A percentile compares a stretch with the other conserved stretches of the same genome.
Conservation (phyloP, 306 rosid species). For the Bauhinia variegata region DNA sequence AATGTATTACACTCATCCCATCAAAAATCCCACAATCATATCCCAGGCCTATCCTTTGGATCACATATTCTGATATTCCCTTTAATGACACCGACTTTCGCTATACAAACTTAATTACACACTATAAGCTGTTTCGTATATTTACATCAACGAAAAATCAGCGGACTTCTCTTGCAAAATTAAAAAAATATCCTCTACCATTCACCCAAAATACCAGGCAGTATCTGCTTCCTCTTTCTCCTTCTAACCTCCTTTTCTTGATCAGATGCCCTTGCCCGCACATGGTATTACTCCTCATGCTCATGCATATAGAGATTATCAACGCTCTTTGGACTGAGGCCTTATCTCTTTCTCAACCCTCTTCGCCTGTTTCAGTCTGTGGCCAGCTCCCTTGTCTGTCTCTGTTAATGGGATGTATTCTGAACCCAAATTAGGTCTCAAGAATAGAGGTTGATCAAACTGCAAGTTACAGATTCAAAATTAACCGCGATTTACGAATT, state of each 20-base stretch:
- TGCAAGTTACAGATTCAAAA: conserved; percentile 49
- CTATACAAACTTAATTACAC: conserved; percentile 75
- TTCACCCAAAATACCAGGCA: conserved; percentile 48
- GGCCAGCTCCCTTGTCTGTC: conserved; percentile 65
- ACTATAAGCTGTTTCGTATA: conserved; percentile 55
- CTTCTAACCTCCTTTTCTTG: conserved; percentile 33
- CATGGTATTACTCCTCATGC: conserved; percentile 28
- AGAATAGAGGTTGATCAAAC: conserved; percentile 48
- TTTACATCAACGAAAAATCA: conserved; percentile 53
- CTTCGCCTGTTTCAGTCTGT: conserved; percentile 42
- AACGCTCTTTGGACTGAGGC: conserved; percentile 28
- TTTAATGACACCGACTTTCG: conserved; percentile 43
- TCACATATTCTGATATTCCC: conserved; percentile 51
- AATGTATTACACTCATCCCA: conserved; percentile 47
- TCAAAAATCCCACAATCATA: too few relatives aligned
- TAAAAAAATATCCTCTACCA: conserved; percentile 40
- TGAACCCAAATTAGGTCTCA: conserved; percentile 49
- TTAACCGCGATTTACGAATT: conserved; percentile 28
- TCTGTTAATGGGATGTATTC: conserved; percentile 38
- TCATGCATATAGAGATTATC: conserved; percentile 21
- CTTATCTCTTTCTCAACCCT: conserved; percentile 38
- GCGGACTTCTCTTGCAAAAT: conserved; percentile 41
- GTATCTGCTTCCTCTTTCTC: conserved; percentile 29
- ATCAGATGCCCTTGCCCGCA: conserved; percentile 40
- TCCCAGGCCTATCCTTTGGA: too few relatives aligned